Percentiles rank a stretch among this genome's conserved stretches.
Evolutionary conservation across 352 stramenopile species (phyloP).

Genomic region (Phytophthora megakarya): DNA sequence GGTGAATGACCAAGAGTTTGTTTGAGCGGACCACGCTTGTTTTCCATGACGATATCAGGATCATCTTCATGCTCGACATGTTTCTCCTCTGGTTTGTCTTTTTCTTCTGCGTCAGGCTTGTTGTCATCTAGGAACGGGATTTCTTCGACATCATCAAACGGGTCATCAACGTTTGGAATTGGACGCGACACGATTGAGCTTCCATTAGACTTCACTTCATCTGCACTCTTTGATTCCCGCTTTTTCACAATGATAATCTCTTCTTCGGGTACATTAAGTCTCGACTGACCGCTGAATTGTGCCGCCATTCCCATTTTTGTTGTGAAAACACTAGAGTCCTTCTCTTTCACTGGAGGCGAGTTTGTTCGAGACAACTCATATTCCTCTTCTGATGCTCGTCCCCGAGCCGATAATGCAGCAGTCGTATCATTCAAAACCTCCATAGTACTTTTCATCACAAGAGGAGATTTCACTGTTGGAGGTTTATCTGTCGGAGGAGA

Average conservation of each 20-base stretch:
- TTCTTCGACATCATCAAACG: slow-evolving; percentile 82
- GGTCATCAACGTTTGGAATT: slow-evolving; percentile 50
- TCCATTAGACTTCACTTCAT: slow-evolving; percentile 27
- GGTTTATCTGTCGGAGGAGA: slow-evolving; percentile 26
- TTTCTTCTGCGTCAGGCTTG: slow-evolving; percentile 47
- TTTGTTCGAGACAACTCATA: slow-evolving; percentile 14
- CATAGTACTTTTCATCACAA: slow-evolving; percentile 67
- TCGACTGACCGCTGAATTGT: slow-evolving; percentile 55
- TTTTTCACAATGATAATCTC: slow-evolving; percentile 78
- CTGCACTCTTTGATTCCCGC: slow-evolving; percentile 42
- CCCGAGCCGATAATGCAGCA: slow-evolving; percentile 40
- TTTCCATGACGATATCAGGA: slow-evolving; percentile 64
- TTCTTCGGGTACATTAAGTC: slow-evolving; percentile 67
- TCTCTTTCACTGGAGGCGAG: slow-evolving; percentile 11
- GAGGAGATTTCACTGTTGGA: slow-evolving; percentile 28
- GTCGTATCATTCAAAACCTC: slow-evolving; percentile 75
- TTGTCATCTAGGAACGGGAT: slow-evolving; percentile 76
- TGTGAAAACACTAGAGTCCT: slow-evolving; percentile 32
- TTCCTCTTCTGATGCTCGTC: slow-evolving; percentile 34
- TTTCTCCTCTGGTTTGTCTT: slow-evolving; percentile 28
- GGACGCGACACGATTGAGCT: slow-evolving; percentile 18
- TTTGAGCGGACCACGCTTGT: slow-evolving; percentile 46
- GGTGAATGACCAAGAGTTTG: slow-evolving; percentile 2
- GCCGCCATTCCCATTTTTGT: slow-evolving; percentile 53
- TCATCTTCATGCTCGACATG: slow-evolving; percentile 46